Base-by-base conservation (phyloP, 2,329 filamentous ascomycete genomes). In the Colletotrichum orbiculare region DNA sequence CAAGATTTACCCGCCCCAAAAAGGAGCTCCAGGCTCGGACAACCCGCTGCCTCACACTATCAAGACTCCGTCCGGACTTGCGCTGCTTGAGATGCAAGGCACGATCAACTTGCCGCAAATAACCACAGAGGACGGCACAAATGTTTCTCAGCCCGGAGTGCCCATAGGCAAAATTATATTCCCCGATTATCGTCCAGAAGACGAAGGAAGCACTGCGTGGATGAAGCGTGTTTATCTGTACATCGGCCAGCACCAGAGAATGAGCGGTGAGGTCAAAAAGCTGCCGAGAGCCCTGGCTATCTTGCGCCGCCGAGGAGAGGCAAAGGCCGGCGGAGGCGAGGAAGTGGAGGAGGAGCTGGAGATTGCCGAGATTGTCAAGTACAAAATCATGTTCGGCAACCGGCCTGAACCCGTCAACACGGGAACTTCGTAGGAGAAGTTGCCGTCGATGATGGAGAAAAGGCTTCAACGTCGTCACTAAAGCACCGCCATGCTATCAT, bases 161-260 rank as follows among this genome's bases (percentile, higher is more conserved):
- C 78, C 82, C 34, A 83, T 97, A 68, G 94, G 94, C 38, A 89
- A 87, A 60, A 83, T 97, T 37, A 85, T 91, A 38, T 97, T 97
- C 72, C 93, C 93, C 2, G 85, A 92, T 71, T 93, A 94, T 75
- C 82, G 87, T 56, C 78, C 86, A 8, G 79, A 85, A 60, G 81
- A 81, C 49, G 71, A 76, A 0, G 81, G 81, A 13, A 85, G 87
- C 70, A 89, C 87, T 0, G 86, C 85, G 9, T 97, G 94, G 94
- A 97, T 95, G 92, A 96, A 94, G 78, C 85, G 88, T 41, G 93
- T 95, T 35, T 92, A 97, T 73, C 81, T 98, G 53, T 97, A 95
- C 74, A 87, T 98, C 5, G 96, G 95, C 6, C 87, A 90, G 73
- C 91, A 97, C 75, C 96, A 98, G 79, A 86, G 94, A 66, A 85